Evolutionary conservation across 2,329 filamentous ascomycete genomes (phyloP).

Genomic region (Myriosclerotinia duriaeana): DNA sequence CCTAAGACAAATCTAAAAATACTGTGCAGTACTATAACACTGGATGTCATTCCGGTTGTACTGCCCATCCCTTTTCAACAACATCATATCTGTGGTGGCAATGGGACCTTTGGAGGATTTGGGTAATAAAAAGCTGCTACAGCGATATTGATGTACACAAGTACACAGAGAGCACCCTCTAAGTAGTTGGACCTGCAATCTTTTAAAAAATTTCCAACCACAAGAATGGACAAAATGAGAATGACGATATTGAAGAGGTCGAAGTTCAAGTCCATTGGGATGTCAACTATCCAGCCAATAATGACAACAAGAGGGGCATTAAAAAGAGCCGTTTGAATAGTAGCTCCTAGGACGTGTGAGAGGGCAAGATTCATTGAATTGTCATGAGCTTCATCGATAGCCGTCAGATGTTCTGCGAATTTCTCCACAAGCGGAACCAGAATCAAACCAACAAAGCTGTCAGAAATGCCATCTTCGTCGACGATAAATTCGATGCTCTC

Average conservation of each 20-base stretch:
- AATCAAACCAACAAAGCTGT: slow-evolving; percentile 68
- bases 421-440: slow-evolving; percentile 82
- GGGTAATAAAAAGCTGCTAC: slow-evolving; percentile 59
- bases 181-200: slow-evolving; percentile 91
- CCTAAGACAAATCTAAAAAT: neutral
- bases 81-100: neutral
- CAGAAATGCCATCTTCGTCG: slow-evolving; percentile 49
- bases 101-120: slow-evolving; percentile 39
- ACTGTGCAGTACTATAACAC: neutral
- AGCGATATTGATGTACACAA: slow-evolving; percentile 61
- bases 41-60: neutral
- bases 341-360: slow-evolving; percentile 56
- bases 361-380: slow-evolving; percentile 58
- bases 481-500: slow-evolving; percentile 67
- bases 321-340: slow-evolving; percentile 84
- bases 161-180: slow-evolving; percentile 77
- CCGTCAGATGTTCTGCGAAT: slow-evolving; percentile 79
- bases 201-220: slow-evolving; percentile 81
- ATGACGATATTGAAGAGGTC: slow-evolving; percentile 80
- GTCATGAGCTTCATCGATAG: slow-evolving; percentile 81
- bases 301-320: slow-evolving; percentile 82
- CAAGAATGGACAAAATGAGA: slow-evolving; percentile 78
- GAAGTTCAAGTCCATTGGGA: slow-evolving; percentile 77
- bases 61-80: neutral
- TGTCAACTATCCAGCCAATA: slow-evolving; percentile 74